These are phyloP conservation scores for Cutaneotrichosporon mucoides DNA, from an alignment of 1,284 basidiomycete genomes.

Conservation along the genomic window DNA sequence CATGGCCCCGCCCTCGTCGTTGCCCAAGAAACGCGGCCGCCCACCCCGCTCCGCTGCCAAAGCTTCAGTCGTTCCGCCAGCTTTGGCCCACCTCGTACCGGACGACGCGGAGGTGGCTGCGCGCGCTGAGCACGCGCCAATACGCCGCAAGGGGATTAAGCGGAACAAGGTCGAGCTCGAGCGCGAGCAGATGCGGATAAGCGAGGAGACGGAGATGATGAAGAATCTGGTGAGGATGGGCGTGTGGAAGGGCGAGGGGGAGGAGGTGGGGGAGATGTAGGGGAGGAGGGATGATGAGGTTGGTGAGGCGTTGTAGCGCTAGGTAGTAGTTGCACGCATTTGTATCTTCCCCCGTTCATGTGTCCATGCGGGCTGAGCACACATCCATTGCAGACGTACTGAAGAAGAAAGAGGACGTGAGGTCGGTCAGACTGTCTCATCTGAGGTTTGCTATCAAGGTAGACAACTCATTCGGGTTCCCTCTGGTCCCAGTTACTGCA, in stretches of 20 bases:
- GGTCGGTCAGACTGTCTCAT: too few species aligned
- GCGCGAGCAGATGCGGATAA: slow-evolving; percentile 19
- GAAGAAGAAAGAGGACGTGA: too few species aligned
- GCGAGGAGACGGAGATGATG: slow-evolving; percentile 25
- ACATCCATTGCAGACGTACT: too few species aligned
- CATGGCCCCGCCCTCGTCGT: slow-evolving; percentile 4
- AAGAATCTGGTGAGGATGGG: slow-evolving; percentile 21
- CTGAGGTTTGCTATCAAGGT: too few species aligned
- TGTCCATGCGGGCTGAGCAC: too few species aligned
- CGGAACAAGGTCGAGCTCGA: slow-evolving; percentile 24
- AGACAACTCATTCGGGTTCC: too few species aligned
- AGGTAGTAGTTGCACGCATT: too few species aligned
- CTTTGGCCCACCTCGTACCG: slow-evolving; percentile 21
- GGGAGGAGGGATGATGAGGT: too few species aligned
- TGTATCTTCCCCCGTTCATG: too few species aligned
- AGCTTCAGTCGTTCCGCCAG: slow-evolving; percentile 15
- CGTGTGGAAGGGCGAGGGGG: slow-evolving; percentile 12
- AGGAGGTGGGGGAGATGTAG: background rate
- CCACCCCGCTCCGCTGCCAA: slow-evolving; percentile 16
- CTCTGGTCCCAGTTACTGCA: too few species aligned
- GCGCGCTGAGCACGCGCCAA: slow-evolving; percentile 17
- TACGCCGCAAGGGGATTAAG: slow-evolving; percentile 27
- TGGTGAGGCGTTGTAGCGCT: too few species aligned
- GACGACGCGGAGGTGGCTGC: slow-evolving; percentile 10
- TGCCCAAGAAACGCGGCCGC: slow-evolving; percentile 24